Conservation (phyloP, 78 protist genomes). For the slime mould (Dictyostelium discoideum) region DNA sequence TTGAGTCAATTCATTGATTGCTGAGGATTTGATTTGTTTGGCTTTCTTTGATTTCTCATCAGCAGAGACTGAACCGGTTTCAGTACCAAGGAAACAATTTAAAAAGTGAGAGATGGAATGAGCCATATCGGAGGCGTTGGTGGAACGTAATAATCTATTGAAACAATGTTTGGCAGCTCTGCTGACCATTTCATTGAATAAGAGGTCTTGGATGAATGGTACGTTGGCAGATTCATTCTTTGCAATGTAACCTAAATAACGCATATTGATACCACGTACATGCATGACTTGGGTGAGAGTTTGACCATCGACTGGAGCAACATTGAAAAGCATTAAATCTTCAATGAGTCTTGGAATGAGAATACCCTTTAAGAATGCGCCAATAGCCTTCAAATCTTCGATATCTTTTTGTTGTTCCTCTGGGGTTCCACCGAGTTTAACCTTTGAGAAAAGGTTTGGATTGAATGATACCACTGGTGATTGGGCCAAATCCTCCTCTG, state of each 20-base stretch:
- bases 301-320: conserved; percentile 82
- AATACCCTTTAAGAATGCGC: conserved; percentile 39
- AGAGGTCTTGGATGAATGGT: conserved; percentile 71
- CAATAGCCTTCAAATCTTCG: conserved; percentile 12
- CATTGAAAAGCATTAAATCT: conserved; percentile 66
- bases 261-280: conserved; percentile 83
- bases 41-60: conserved; percentile 20
- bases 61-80: neutral
- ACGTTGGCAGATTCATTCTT: conserved; percentile 11
- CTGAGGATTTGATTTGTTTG: neutral
- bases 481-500: neutral
- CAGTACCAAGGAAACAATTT: conserved; percentile 80
- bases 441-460: conserved; percentile 64
- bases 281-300: conserved; percentile 77
- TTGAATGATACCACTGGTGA: conserved; percentile 35
- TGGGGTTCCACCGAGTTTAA: neutral
- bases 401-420: conserved; percentile 56
- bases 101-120: conserved; percentile 59
- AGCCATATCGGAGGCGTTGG: conserved; percentile 28
- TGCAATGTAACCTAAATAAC: conserved; percentile 79
- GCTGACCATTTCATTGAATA: conserved; percentile 81
- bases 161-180: conserved; percentile 77
- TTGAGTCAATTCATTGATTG: neutral
- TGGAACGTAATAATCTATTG: conserved; percentile 11
- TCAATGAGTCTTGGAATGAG: conserved; percentile 66